These are phyloP conservation scores for Kokia cookei DNA, from an alignment of 441 rosid genomes.

Conservation along the genomic window DNA sequence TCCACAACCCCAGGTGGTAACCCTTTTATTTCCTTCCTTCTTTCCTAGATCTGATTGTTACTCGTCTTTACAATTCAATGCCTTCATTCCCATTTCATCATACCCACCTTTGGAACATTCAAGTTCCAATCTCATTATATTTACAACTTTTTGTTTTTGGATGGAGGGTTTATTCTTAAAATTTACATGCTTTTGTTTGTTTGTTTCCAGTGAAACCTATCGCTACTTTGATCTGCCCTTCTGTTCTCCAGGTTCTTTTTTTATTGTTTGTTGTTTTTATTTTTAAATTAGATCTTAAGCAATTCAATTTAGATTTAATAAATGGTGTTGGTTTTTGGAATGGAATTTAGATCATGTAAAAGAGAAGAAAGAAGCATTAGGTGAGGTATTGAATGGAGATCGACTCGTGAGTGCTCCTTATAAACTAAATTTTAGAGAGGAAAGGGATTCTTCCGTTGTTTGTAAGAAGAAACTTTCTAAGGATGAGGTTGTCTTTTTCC, in stretches of 20 bases:
- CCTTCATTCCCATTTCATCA: not conserved
- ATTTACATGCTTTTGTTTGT: not conserved
- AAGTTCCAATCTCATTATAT: not conserved
- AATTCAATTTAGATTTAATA: not conserved
- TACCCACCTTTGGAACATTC: not conserved
- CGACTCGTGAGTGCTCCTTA: slow-evolving; percentile 75
- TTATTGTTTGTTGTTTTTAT: not conserved
- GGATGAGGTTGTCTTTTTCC: slow-evolving; percentile 50
- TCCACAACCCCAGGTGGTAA: slow-evolving; percentile 64
- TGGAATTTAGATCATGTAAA: slow-evolving; percentile 40
- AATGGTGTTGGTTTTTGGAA: not conserved
- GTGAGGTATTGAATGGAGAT: slow-evolving; percentile 84
- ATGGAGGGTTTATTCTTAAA: not conserved
- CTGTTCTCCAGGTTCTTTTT: slow-evolving; percentile 51
- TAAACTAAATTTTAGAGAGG: slow-evolving; percentile 55
- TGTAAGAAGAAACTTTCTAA: slow-evolving; percentile 50
- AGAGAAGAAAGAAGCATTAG: slow-evolving; percentile 81
- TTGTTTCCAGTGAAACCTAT: slow-evolving; percentile 60
- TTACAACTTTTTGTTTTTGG: not conserved
- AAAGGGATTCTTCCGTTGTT: slow-evolving; percentile 54
- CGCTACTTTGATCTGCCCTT: slow-evolving; percentile 84
- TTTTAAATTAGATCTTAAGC: not conserved
- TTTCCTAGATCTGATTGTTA: not conserved
- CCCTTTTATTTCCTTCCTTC: not conserved
- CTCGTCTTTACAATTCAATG: not conserved